A percentile compares a stretch with the other conserved stretches of the same genome.
Evolutionary conservation across 2,329 filamentous ascomycete species (phyloP).

Genomic region (Diaporthe batatas): DNA sequence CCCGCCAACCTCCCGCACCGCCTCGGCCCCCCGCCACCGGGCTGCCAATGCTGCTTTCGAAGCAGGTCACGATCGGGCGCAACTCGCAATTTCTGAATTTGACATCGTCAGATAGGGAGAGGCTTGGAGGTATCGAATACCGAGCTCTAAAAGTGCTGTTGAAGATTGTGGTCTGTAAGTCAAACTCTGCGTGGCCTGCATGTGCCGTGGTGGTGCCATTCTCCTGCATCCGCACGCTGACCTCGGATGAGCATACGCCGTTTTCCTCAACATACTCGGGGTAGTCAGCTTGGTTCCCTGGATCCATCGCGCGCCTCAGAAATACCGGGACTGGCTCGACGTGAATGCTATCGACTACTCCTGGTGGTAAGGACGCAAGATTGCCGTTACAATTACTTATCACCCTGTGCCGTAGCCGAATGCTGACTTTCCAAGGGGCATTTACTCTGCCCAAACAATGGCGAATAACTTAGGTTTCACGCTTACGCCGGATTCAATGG

Average conservation of each 20-base stretch:
- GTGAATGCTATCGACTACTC: conserved; percentile 55
- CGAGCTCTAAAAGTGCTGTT: conserved; percentile 61
- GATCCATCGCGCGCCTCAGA: conserved; percentile 57
- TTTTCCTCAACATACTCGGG: conserved; percentile 61
- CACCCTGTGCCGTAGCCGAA: too few species aligned
- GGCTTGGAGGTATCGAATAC: conserved; percentile 67
- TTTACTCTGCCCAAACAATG: conserved; percentile 62
- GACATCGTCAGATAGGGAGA: conserved; percentile 55
- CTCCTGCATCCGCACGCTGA: conserved; percentile 16
- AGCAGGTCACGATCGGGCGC: conserved; percentile 56
- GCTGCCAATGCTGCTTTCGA: conserved; percentile 50
- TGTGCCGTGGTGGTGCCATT: neutral
- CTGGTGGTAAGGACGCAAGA: conserved; percentile 56
- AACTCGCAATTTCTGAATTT: conserved; percentile 58
- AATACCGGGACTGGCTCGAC: conserved; percentile 56
- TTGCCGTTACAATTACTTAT: neutral
- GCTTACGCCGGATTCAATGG: conserved; percentile 67
- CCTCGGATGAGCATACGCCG: conserved; percentile 56
- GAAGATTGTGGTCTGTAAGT: conserved; percentile 53
- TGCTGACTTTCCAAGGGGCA: conserved; percentile 46
- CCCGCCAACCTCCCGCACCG: neutral
- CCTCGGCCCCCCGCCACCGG: conserved; percentile 6
- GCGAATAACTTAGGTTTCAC: conserved; percentile 67
- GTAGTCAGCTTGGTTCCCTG: conserved; percentile 62
- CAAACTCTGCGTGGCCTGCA: neutral